Conservation (phyloP, 2,329 filamentous ascomycete species). For the Verticillium nubilum region DNA sequence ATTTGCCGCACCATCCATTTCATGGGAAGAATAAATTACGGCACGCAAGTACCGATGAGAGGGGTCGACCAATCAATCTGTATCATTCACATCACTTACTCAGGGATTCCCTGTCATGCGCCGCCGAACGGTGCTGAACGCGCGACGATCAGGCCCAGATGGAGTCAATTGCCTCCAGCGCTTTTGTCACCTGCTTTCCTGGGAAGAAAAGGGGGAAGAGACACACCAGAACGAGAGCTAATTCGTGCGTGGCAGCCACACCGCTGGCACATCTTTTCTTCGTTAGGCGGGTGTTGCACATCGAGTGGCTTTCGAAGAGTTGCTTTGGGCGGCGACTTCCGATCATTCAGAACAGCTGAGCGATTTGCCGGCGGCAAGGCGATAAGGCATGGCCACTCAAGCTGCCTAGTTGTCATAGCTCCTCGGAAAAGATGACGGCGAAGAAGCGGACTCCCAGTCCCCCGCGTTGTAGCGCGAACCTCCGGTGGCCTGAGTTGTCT, state of each 20-base stretch:
- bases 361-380: background rate
- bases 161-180: background rate
- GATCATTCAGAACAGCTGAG: background rate
- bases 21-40: background rate
- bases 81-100: background rate
- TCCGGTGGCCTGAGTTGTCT: background rate
- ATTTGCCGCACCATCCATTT: background rate
- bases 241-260: background rate
- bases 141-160: background rate
- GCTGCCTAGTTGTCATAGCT: background rate
- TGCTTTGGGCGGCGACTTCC: background rate
- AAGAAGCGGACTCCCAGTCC: background rate
- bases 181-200: background rate
- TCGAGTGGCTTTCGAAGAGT: background rate
- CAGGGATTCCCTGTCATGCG: background rate
- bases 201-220: background rate
- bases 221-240: background rate
- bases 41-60: background rate
- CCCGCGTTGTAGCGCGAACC: background rate
- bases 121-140: background rate
- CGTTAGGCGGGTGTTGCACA: background rate
- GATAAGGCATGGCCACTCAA: background rate
- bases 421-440: background rate
- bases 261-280: background rate
- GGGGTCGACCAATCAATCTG: background rate